Conservation (phyloP, 176 grass and related monocot genomes). For the Rhipidocladum racemiflorum region DNA sequence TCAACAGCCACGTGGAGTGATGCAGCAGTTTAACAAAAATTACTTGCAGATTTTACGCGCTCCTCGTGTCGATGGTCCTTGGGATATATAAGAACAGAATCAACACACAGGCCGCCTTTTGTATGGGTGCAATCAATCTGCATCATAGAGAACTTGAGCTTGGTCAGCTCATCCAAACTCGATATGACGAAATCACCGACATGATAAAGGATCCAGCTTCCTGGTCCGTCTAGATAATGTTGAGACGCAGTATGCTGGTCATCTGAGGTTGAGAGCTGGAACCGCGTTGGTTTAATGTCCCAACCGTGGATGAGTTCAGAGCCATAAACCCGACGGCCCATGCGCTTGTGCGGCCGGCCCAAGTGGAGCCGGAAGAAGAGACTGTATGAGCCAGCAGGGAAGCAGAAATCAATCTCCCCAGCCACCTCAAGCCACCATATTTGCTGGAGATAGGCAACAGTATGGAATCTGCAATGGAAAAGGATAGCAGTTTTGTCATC, state of each 20-base stretch:
- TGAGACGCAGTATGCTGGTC: conserved; percentile 48
- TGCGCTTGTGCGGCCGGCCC: conserved; percentile 44
- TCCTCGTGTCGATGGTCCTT: conserved; percentile 43
- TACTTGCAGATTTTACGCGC: conserved; percentile 27
- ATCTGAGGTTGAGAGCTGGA: conserved; percentile 70
- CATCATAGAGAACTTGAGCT: conserved; percentile 79
- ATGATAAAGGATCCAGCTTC: conserved; percentile 65
- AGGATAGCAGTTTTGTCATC: background rate
- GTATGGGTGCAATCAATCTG: conserved; percentile 91
- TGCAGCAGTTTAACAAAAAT: conserved; percentile 21
- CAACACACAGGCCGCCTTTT: conserved; percentile 72
- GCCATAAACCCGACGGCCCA: conserved; percentile 43
- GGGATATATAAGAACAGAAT: conserved; percentile 61
- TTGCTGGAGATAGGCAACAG: conserved; percentile 78
- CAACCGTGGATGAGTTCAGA: conserved; percentile 66
- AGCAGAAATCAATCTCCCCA: conserved; percentile 69
- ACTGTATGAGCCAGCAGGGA: conserved; percentile 65
- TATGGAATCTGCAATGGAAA: conserved; percentile 52
- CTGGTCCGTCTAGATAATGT: conserved; percentile 38
- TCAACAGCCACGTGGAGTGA: background rate
- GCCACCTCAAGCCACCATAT: conserved; percentile 82
- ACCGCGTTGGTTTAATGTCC: conserved; percentile 67
- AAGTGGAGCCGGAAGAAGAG: conserved; percentile 72
- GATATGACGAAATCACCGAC: conserved; percentile 58
- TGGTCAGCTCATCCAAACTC: conserved; percentile 41